Base-by-base conservation (phyloP, 768 basidiomycete species). In the Lactarius sanguifluus region DNA sequence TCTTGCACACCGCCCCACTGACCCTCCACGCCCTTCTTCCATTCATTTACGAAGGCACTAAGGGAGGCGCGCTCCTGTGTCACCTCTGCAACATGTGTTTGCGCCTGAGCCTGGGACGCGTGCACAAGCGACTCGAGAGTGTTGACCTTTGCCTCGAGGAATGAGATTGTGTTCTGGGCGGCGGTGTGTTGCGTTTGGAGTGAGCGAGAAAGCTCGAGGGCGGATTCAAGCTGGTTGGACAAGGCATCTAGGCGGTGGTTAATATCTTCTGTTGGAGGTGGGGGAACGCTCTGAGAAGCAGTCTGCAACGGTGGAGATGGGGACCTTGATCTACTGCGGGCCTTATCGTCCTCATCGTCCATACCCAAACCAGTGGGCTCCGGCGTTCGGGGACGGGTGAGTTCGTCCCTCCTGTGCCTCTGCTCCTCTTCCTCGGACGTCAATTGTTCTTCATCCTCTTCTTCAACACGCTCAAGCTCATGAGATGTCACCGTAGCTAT, bases 1-100 rank as follows among this genome's bases (percentile, higher is more conserved):
- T 92, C 88, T 71, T 88, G 85, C 38, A 95, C 87, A 34, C 76
- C 78, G 41, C 79, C 83, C 92, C 92, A 95, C 59, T 88, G 85
- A 10, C 87, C 89, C 71, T 95, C 93, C 28, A 95, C 86, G 13
- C 79, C 80, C 72, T 85, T 86, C 75, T 89, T 90, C 91, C 92
- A 95, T 50, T 88, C 85, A 23, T 79, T 77, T 36, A 90, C 77
- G 74, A 88, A 81, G 25, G 79, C 77, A 15, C 81, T 84, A 47
- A 88, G 74, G 0, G 82, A 81, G 40, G 85, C 84, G 15, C 77
- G 79, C 62, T 85, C 82, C 43, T 77, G 63, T 18, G 75, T 76
- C 23, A 72, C 72, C 28, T 75, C 73, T 30, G 75, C 71, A 12
- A 64, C 75, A 59, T 81, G 79, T 28, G 76, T 71, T 36, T 78